A percentile compares a stretch with the other conserved stretches of the same genome.
These are phyloP conservation scores for Nannochloris sp. DNA, from an alignment of 139 green algal genomes.

Conservation along the genomic window DNA sequence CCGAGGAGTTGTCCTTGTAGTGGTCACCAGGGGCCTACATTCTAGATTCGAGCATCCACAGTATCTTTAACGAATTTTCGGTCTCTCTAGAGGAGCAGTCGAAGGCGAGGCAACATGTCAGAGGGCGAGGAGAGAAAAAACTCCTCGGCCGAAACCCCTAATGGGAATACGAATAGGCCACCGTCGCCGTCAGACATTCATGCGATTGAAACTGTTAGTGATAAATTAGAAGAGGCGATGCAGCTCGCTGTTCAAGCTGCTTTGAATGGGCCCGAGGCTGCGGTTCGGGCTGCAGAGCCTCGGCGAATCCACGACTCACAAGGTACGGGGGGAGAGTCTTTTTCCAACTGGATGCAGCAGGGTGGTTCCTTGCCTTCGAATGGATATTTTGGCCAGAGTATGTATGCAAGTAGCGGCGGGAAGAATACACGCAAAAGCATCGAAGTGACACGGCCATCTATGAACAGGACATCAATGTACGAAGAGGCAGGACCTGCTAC, in stretches of 20 bases:
- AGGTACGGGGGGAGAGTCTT: neutral
- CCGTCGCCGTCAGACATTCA: no score
- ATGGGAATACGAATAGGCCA: no score
- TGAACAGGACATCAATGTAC: neutral
- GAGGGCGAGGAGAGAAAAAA: no score
- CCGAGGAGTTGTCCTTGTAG: no score
- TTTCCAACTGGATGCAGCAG: neutral
- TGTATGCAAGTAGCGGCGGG: neutral
- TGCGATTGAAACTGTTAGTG: no score
- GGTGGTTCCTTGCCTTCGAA: neutral
- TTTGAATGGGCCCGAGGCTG: neutral
- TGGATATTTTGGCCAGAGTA: neutral
- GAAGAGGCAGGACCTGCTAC: constrained; percentile 3
- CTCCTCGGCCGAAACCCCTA: no score
- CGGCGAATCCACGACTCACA: neutral
- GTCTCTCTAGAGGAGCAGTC: no score
- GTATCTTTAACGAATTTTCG: no score
- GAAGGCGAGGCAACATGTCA: no score
- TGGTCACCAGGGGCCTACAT: no score
- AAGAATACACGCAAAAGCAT: neutral
- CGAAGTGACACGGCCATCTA: neutral
- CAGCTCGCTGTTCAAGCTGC: constrained; percentile 5
- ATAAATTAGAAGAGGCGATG: constrained; percentile 6
- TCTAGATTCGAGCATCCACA: no score
- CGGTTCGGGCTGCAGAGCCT: neutral